Evolutionary conservation across 768 basidiomycete species (phyloP), one percentile per base, ranked within the genome.

Genomic region (Tulasnella sp.): DNA sequence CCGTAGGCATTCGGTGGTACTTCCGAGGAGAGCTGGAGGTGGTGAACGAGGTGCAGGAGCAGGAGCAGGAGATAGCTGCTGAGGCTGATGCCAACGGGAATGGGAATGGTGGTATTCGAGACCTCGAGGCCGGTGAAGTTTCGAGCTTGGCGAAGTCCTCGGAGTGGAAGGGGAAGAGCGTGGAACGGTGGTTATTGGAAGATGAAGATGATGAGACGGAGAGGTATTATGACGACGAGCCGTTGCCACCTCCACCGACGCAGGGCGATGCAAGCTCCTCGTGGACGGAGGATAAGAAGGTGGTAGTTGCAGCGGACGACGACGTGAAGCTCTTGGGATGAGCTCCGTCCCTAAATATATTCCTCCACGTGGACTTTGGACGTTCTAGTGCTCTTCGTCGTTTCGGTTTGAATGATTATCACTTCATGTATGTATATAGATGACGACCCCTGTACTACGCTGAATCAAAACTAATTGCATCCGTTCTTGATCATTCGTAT

Each of bases 1-100:
- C 92, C 4, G 92, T 96, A 31, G 90, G 87, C 2, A 71, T 94
- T 63, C 80, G 91, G 60, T 88, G 87, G 65, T 85, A 83, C 74
- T 90, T 91, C 74, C 77, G 80, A 65, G 76, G 78, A 46, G 78
- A 88, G 65, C 78, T 80, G 0, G 75, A 71, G 49, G 68, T 69
- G 10, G 69, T 68, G 17, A 59, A 63, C 15, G 64, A 67, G 19
- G 71, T 69, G 4, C 71, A 71, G 27, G 71, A 70, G 12, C 72
- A 69, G 19, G 70, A 65, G 3, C 69, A 68, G 11, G 74, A 71
- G 8, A 73, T 69, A 34, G 46, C 49, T 21, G 60, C 53, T 12
- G 54, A 54, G 48, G 31, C 46, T 12, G 29, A 59, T 29, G 57
- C n/a, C n/a, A n/a, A n/a, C n/a, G n/a, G n/a, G n/a, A n/a, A n/a